Conservation (phyloP, 352 stramenopile genomes). For the Globisporangium mamillatum region DNA sequence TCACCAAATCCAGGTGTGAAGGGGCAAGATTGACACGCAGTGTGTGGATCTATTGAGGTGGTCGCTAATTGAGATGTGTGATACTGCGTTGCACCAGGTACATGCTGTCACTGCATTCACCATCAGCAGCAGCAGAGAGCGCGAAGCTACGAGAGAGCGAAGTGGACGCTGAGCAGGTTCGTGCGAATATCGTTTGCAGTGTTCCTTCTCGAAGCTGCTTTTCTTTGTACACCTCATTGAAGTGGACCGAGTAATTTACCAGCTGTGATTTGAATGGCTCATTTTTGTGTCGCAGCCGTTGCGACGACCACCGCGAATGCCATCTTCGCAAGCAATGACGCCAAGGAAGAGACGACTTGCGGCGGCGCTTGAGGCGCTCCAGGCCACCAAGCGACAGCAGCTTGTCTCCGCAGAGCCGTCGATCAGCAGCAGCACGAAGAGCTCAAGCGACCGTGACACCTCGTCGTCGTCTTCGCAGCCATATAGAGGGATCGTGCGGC, state of each 20-base stretch:
- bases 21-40: too few relatives aligned
- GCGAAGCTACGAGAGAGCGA: background rate
- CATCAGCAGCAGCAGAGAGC: too few relatives aligned
- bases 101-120: background rate
- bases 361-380: background rate
- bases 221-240: slow-evolving; percentile 6
- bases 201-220: too few relatives aligned
- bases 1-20: slow-evolving; percentile 13
- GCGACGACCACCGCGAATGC: background rate
- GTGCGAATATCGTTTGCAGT: background rate
- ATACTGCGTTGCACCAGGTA: background rate
- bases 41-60: too few relatives aligned
- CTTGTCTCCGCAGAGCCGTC: background rate
- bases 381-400: slow-evolving; percentile 1
- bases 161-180: background rate
- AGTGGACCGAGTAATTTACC: background rate
- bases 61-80: background rate
- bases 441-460: background rate
- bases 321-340: background rate
- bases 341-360: background rate
- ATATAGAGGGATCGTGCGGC: slow-evolving; percentile 2
- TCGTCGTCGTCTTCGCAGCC: background rate
- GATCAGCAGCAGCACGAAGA: background rate
- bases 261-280: background rate
- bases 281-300: slow-evolving; percentile 2